Evolutionary conservation across 352 stramenopile genomes (phyloP).

Genomic region (Pythium phragmitis): DNA sequence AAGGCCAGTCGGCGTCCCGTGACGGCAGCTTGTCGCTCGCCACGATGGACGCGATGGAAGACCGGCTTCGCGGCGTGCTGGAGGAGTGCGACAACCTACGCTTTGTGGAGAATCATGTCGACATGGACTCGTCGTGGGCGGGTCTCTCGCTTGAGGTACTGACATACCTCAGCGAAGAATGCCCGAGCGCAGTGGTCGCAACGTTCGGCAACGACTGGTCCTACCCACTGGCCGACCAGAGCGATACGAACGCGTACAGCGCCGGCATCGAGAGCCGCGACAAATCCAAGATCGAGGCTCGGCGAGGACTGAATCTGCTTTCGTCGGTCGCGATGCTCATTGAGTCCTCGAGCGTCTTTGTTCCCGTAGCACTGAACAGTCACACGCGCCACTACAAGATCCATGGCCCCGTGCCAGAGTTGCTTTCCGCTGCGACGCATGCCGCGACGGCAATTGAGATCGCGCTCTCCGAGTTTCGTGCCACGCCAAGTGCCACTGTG

Average conservation of each 20-base stretch:
- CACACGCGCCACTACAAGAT: constrained; percentile 10
- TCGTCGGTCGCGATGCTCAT: constrained; percentile 60
- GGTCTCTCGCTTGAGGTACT: constrained; percentile 71
- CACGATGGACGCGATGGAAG: constrained; percentile 63
- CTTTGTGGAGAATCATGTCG: constrained; percentile 64
- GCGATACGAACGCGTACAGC: constrained; percentile 41
- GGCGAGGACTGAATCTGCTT: constrained; percentile 60
- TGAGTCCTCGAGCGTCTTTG: constrained; percentile 51
- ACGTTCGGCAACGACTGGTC: constrained; percentile 73
- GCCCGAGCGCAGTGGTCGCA: constrained; percentile 46
- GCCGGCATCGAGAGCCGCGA: constrained; percentile 40
- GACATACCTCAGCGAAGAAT: constrained; percentile 73
- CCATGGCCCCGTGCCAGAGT: background rate
- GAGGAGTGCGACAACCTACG: constrained; percentile 72
- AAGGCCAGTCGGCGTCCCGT: constrained; percentile 44
- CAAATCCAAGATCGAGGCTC: constrained; percentile 55
- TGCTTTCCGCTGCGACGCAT: constrained; percentile 19
- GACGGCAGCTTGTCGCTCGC: constrained; percentile 51
- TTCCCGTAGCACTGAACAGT: constrained; percentile 50
- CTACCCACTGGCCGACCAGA: constrained; percentile 59
- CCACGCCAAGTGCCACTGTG: constrained; percentile 18
- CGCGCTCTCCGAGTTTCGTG: constrained; percentile 41
- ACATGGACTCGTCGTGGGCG: constrained; percentile 82
- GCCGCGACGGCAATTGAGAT: constrained; percentile 58
- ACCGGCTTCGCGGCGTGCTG: constrained; percentile 55